Evolutionary conservation across 352 stramenopile species (phyloP), one percentile per base, ranked within the genome.

Genomic region (Phytophthora nicotianae): DNA sequence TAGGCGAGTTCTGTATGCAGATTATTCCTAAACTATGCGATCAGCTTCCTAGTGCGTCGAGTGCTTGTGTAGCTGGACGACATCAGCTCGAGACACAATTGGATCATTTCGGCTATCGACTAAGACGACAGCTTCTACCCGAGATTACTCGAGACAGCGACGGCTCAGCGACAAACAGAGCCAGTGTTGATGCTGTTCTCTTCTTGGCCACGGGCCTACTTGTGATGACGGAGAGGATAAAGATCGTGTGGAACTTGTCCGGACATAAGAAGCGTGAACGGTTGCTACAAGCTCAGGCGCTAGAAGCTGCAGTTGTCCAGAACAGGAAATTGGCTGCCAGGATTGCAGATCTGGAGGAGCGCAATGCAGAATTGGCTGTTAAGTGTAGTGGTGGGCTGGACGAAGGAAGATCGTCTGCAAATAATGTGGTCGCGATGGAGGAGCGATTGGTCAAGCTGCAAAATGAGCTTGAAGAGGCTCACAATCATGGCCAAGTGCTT

Each of bases 1-100:
- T 89, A n/a, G 78, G 71, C 3, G 75, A 77, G 7, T 90, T 88
- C 48, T 86, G 77, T 45, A 38, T 90, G 35, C 75, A 90, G 24
- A 73, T 79, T 7, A 43, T 90, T 45, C 54, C 66, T 9, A 68
- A 69, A 20, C 60, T 89, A 4, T 89, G 76, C 47, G 75, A 82
- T 35, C 77, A 86, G 42, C 73, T 90, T 37, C 75, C 77, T 47
- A 49, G 58, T 62, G 11, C 73, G 32, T 19, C 71, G 38, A 58
- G 65, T 50, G 57, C 63, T 49, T 56, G 62, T 59, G 17, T 70
- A 53, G 23, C 49, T 16, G 52, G 65, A 35, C 24, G 74, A 51
- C 10, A 68, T 53, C 48, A 81, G 21, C 60, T 90, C 1, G 57
- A 69, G n/a, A 66, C 72, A 23, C 77, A 88, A 20, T 60, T 88